Percentiles rank a stretch among this genome's conserved stretches.
Conservation (phyloP, 1,284 basidiomycete species). For the Cryptococcus sp. region DNA sequence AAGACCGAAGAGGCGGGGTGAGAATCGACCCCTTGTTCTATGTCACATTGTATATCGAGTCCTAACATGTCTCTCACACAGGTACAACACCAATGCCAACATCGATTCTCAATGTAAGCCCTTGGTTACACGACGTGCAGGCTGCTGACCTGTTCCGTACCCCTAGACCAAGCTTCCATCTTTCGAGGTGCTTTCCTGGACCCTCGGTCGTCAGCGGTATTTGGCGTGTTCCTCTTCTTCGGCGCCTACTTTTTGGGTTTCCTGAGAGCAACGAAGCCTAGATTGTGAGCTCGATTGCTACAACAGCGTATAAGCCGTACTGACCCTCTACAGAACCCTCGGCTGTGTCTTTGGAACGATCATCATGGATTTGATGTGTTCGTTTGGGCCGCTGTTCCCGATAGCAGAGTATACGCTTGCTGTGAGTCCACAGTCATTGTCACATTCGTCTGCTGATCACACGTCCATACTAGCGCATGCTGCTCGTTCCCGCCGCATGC, state of each 20-base stretch:
- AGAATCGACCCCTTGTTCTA: slow-evolving; percentile 12
- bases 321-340: slow-evolving; percentile 16
- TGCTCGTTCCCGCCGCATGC: slow-evolving; percentile 63
- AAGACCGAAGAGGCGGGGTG: slow-evolving; percentile 58
- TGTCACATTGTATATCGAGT: not conserved
- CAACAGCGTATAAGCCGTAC: slow-evolving; percentile 2
- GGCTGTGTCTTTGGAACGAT: slow-evolving; percentile 34
- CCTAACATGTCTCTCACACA: slow-evolving; percentile 23
- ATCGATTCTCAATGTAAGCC: slow-evolving; percentile 56
- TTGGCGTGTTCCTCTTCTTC: slow-evolving; percentile 69
- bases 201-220: slow-evolving; percentile 60
- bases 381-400: slow-evolving; percentile 63
- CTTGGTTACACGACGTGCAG: not conserved
- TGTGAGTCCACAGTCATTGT: slow-evolving; percentile 25
- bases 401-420: slow-evolving; percentile 64
- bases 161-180: slow-evolving; percentile 55
- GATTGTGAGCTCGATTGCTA: slow-evolving; percentile 52
- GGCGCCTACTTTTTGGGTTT: slow-evolving; percentile 65
- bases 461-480: slow-evolving; percentile 27
- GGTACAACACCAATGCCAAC: slow-evolving; percentile 58
- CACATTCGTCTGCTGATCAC: slow-evolving; percentile 2
- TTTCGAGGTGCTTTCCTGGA: slow-evolving; percentile 72
- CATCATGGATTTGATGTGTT: slow-evolving; percentile 58
- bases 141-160: not conserved
- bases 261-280: slow-evolving; percentile 64